Conservation (phyloP, 169 alveolate genomes). For the Plasmodium adleri region DNA sequence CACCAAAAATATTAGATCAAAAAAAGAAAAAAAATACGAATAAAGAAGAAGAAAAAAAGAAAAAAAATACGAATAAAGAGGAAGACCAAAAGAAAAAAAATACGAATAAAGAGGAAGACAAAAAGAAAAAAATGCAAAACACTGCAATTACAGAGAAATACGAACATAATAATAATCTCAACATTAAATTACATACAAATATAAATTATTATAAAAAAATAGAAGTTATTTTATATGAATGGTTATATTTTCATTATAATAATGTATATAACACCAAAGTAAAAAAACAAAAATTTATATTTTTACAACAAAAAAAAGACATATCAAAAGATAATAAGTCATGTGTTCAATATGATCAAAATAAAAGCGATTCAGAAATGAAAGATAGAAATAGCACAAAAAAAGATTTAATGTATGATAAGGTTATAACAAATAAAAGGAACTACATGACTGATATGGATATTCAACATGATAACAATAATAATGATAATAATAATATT, state of each 20-base stretch:
- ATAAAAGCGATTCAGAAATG: too few species aligned
- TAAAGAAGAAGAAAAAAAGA: constrained; percentile 2
- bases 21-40: not conserved
- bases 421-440: not conserved
- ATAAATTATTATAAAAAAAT: constrained; percentile 7
- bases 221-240: constrained; percentile 56
- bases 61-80: not conserved
- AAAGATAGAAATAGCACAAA: too few species aligned
- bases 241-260: constrained; percentile 73
- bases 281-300: constrained; percentile 15
- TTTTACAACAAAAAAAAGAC: constrained; percentile 1
- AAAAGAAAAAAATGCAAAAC: not conserved
- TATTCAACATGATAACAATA: not conserved
- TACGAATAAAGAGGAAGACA: not conserved
- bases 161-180: too few species aligned
- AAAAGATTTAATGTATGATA: not conserved
- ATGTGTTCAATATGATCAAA: too few species aligned
- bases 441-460: too few species aligned
- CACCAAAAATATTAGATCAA: not conserved
- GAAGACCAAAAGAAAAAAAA: not conserved
- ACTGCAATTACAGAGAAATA: not conserved
- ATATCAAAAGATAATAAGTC: not conserved
- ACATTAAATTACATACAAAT: not conserved
- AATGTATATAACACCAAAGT: constrained; percentile 38
- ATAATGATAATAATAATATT: constrained; percentile 1